Percentiles rank a stretch among this genome's conserved stretches.
phyloP scores from a whole-genome alignment of 129 eudicot species.

The Daucus carota region DH1_v3.0 NC_030388.2:23855501-23856000 shows the following conservation, averaged over 20 bases:
- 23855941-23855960: not conserved
- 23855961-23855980: not conserved
- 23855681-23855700: no score
- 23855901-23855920: not conserved
- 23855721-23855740: not conserved
- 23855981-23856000: not conserved
- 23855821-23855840: slow-evolving; percentile 12
- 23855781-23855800: not conserved
- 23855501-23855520: no score
- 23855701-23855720: not conserved
- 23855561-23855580: no score
- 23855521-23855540: no score
- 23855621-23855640: no score
- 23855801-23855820: slow-evolving; percentile 10
- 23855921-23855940: not conserved
- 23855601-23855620: no score
- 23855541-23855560: no score
- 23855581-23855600: no score
- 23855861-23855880: slow-evolving; percentile 69
- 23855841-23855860: slow-evolving; percentile 36
- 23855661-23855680: no score
- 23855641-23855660: no score
- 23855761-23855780: slow-evolving; percentile 10
- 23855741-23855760: slow-evolving; percentile 11
- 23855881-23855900: slow-evolving; percentile 43